phyloP scores from a whole-genome alignment of 345 rosid species.

The Zanthoxylum bungeanum region DNA sequence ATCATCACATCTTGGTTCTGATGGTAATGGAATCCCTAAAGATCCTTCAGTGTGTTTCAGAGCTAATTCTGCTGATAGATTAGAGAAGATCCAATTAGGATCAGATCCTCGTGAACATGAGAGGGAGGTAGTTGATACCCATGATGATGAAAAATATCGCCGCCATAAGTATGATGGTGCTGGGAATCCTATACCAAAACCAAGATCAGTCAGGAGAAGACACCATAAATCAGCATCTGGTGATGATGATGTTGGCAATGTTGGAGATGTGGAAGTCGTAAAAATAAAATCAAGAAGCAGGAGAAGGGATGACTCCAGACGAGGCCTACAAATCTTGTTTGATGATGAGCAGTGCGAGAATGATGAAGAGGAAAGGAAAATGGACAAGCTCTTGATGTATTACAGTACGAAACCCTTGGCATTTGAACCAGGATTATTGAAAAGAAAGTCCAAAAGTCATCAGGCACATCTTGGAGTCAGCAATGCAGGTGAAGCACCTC shows the following conservation, averaged over 20 bases:
- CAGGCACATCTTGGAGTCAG: constrained; percentile 28
- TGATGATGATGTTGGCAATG: constrained; percentile 32
- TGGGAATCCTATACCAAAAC: constrained; percentile 33
- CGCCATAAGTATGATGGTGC: constrained; percentile 23
- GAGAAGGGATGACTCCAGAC: constrained; percentile 63
- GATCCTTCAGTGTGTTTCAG: constrained; percentile 32
- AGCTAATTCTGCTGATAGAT: constrained; percentile 12
- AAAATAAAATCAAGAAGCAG: constrained; percentile 53
- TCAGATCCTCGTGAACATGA: constrained; percentile 27
- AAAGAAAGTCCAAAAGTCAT: constrained; percentile 54
- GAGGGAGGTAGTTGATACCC: constrained; percentile 22
- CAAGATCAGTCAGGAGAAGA: constrained; percentile 59
- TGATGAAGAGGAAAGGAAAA: constrained; percentile 76
- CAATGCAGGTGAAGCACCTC: constrained; percentile 28
- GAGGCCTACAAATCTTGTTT: constrained; percentile 59
- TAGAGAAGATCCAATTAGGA: constrained; percentile 30
- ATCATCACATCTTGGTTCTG: constrained; percentile 26
- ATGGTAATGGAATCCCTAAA: constrained; percentile 24
- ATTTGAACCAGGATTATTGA: constrained; percentile 38
- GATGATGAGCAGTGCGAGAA: constrained; percentile 47
- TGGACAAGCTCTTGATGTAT: too few relatives aligned
- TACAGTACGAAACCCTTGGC: too few relatives aligned
- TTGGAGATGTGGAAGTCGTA: constrained; percentile 29
- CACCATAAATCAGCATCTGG: constrained; percentile 37
- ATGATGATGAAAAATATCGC: constrained; percentile 16